phyloP scores from a whole-genome alignment of 805 yeast species.

The Pachysolen tannophilus region DNA sequence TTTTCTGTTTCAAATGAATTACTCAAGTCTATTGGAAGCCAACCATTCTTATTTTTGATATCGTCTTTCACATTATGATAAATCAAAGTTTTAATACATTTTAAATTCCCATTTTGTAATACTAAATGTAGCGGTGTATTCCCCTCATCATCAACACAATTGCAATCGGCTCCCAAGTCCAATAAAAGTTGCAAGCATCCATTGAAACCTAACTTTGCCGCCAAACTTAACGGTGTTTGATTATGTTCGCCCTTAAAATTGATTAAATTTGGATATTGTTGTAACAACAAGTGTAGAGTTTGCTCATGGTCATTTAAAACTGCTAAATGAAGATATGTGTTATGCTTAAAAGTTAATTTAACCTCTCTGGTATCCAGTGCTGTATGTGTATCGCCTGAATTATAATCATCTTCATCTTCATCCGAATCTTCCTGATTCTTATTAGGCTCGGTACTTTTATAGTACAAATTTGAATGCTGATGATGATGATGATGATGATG shows the following conservation, averaged over 20 bases:
- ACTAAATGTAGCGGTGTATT: slow-evolving; percentile 85
- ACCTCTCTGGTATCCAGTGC: slow-evolving; percentile 26
- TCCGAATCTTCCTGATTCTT: neutral
- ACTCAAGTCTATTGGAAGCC: slow-evolving; percentile 58
- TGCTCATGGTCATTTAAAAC: slow-evolving; percentile 57
- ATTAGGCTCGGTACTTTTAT: neutral
- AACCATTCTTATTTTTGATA: slow-evolving; percentile 47
- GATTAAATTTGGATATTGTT: slow-evolving; percentile 49
- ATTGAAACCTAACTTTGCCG: slow-evolving; percentile 50
- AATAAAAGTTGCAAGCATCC: slow-evolving; percentile 59
- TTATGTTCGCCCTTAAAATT: slow-evolving; percentile 41
- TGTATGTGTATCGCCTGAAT: slow-evolving; percentile 16
- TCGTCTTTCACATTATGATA: slow-evolving; percentile 40
- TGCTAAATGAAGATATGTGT: slow-evolving; percentile 68
- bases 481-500: neutral
- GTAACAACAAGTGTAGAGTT: slow-evolving; percentile 64
- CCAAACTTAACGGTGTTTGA: slow-evolving; percentile 62
- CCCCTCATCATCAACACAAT: slow-evolving; percentile 62
- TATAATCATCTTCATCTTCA: neutral
- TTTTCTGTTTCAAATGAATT: slow-evolving; percentile 42
- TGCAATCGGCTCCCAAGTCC: slow-evolving; percentile 72
- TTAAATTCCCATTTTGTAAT: slow-evolving; percentile 56
- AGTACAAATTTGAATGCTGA: slow-evolving; percentile 13
- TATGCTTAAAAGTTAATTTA: slow-evolving; percentile 39
- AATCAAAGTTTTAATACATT: slow-evolving; percentile 46